Evolutionary conservation across 352 stramenopile species (phyloP).

Genomic region (Globisporangium polare): DNA sequence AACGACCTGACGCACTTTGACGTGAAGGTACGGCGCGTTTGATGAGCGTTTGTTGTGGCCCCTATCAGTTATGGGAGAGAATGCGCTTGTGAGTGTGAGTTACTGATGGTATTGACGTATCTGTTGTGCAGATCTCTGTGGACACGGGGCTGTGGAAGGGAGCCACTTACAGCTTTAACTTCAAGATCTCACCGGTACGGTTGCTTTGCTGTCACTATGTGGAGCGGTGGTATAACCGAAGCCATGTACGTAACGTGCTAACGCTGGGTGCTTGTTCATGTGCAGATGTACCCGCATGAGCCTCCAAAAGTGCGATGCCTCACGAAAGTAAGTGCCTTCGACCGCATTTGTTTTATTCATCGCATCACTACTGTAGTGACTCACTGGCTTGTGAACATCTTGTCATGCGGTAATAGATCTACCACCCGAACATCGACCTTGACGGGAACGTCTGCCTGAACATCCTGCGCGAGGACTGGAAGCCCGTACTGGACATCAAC

Average conservation of each 20-base stretch:
- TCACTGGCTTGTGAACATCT: background rate
- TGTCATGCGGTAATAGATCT: constrained; percentile 74
- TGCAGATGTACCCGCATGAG: constrained; percentile 93
- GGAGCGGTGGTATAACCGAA: too few relatives aligned
- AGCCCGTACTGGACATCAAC: constrained; percentile 98
- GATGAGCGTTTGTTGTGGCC: constrained; percentile 37
- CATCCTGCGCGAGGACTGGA: constrained; percentile 98
- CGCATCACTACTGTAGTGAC: background rate
- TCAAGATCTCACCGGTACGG: constrained; percentile 93
- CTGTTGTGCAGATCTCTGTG: constrained; percentile 91
- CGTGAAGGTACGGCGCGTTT: constrained; percentile 61
- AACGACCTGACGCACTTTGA: constrained; percentile 96
- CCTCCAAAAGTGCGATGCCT: constrained; percentile 97
- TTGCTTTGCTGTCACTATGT: background rate
- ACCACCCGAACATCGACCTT: constrained; percentile 98
- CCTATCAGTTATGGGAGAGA: too few relatives aligned
- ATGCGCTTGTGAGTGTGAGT: too few relatives aligned
- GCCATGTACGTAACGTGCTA: too few relatives aligned
- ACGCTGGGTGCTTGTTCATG: constrained; percentile 4
- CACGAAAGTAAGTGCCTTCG: constrained; percentile 72
- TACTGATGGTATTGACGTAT: too few relatives aligned
- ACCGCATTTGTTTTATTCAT: background rate
- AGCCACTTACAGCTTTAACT: constrained; percentile 96
- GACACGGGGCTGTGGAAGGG: constrained; percentile 97
- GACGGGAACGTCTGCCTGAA: constrained; percentile 98